A percentile compares a stretch with the other conserved stretches of the same genome.
Conservation (phyloP, 306 rosid genomes). For the Cucurbita moschata region DNA sequence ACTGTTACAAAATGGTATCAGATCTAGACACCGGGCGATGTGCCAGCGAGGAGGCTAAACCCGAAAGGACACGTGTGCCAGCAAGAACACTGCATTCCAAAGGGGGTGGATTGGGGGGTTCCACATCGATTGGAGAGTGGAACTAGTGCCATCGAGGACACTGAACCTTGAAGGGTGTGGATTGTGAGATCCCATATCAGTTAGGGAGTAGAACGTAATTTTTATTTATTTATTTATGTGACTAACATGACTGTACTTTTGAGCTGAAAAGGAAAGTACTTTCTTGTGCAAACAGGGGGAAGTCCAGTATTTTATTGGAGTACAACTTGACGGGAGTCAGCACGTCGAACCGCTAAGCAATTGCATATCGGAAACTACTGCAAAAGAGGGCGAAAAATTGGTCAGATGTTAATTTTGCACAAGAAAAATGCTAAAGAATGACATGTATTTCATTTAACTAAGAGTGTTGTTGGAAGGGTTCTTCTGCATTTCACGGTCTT, state of each 20-base stretch:
- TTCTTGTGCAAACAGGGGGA: constrained; percentile 55
- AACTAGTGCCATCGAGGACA: too few relatives aligned
- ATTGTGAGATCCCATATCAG: too few relatives aligned
- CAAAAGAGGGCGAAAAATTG: constrained; percentile 61
- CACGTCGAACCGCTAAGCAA: constrained; percentile 77
- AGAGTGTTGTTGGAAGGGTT: background rate
- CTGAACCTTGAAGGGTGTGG: too few relatives aligned
- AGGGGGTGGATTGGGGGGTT: too few relatives aligned
- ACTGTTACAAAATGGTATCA: too few relatives aligned
- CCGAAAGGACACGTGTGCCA: too few relatives aligned
- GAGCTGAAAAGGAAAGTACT: background rate
- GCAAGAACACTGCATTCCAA: too few relatives aligned
- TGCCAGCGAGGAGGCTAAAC: too few relatives aligned
- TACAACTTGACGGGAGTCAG: constrained; percentile 96
- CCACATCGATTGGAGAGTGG: too few relatives aligned
- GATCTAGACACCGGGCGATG: too few relatives aligned
- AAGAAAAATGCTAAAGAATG: background rate
- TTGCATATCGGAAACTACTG: constrained; percentile 47
- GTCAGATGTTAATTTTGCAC: constrained; percentile 15
- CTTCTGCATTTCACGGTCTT: background rate
- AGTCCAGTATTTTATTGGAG: constrained; percentile 95
- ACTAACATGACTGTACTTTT: background rate
- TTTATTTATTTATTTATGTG: background rate
- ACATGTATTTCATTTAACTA: background rate
- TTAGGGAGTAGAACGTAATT: too few relatives aligned